Conservation (phyloP, 208 protist species). For the Trypanosoma avium region DNA sequence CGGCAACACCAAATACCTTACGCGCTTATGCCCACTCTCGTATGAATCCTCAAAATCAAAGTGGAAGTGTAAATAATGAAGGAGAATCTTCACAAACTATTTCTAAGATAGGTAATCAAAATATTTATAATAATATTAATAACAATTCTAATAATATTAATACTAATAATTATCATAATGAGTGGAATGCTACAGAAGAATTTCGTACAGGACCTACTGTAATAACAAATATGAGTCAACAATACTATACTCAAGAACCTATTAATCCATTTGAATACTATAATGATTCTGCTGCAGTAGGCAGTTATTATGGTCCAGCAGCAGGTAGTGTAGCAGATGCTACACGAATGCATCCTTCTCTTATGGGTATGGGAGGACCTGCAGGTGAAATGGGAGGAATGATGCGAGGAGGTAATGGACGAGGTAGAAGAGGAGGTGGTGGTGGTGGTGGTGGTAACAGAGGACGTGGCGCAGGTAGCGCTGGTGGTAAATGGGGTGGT, state of each 20-base stretch:
- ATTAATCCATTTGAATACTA: constrained; percentile 68
- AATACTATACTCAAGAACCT: constrained; percentile 89
- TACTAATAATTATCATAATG: constrained; percentile 14
- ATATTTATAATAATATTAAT: constrained; percentile 21
- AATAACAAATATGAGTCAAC: constrained; percentile 49
- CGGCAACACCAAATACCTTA: constrained; percentile 75
- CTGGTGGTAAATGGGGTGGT: constrained; percentile 14
- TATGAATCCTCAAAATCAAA: constrained; percentile 32
- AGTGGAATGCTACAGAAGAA: constrained; percentile 15
- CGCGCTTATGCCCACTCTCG: constrained; percentile 76
- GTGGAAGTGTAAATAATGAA: background rate
- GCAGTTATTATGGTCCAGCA: constrained; percentile 26
- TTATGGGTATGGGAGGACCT: constrained; percentile 19
- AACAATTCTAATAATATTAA: no score
- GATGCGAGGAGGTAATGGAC: constrained; percentile 21
- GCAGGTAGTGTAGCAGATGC: constrained; percentile 5
- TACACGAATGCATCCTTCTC: constrained; percentile 23
- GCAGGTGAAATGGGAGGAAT: constrained; percentile 6
- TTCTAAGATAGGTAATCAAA: background rate
- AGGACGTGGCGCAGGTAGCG: constrained; percentile 25
- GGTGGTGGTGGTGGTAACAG: constrained; percentile 33
- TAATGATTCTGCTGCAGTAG: constrained; percentile 23
- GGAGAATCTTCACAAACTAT: constrained; percentile 9
- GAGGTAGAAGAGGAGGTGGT: constrained; percentile 13
- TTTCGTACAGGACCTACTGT: constrained; percentile 12